phyloP scores from a whole-genome alignment of 805 yeast genomes.

The Kuraishia hungarica region DNA sequence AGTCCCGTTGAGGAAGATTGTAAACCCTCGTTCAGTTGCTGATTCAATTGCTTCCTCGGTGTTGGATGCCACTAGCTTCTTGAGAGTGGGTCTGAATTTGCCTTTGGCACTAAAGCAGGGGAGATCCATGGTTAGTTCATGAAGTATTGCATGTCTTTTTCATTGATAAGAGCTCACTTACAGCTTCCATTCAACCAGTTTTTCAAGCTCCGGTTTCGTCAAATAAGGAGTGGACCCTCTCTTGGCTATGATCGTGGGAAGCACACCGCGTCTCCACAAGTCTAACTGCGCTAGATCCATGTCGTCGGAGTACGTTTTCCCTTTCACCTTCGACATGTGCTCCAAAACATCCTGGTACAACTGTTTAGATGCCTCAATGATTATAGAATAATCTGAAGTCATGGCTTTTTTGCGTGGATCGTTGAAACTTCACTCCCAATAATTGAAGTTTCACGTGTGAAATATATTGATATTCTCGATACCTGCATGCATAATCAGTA shows the following conservation, averaged over 20 bases:
- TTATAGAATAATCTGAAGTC: not conserved
- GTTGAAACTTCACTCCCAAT: not conserved
- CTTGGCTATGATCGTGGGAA: conserved; percentile 21
- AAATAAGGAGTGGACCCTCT: conserved; percentile 15
- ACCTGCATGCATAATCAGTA: not conserved
- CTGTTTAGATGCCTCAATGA: not conserved
- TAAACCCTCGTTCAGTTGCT: conserved; percentile 23
- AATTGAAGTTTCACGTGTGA: not conserved
- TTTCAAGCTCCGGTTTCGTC: conserved; percentile 29
- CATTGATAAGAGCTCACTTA: conserved; percentile 1
- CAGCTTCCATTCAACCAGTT: conserved; percentile 41
- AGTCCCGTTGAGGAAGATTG: conserved; percentile 3
- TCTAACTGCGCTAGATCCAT: conserved; percentile 27
- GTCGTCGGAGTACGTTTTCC: conserved; percentile 9
- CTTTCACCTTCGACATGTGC: conserved; percentile 16
- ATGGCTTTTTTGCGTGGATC: not conserved
- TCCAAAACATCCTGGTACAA: conserved; percentile 21
- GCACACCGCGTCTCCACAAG: conserved; percentile 23
- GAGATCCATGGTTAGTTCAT: not conserved
- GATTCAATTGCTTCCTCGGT: conserved; percentile 19
- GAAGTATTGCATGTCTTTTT: not conserved
- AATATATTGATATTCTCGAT: not conserved
- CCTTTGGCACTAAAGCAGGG: conserved; percentile 21
- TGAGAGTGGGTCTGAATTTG: conserved; percentile 35
- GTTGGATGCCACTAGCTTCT: conserved; percentile 31